Evolutionary conservation across 2,329 filamentous ascomycete species (phyloP).

Genomic region (Phialophora chinensis): DNA sequence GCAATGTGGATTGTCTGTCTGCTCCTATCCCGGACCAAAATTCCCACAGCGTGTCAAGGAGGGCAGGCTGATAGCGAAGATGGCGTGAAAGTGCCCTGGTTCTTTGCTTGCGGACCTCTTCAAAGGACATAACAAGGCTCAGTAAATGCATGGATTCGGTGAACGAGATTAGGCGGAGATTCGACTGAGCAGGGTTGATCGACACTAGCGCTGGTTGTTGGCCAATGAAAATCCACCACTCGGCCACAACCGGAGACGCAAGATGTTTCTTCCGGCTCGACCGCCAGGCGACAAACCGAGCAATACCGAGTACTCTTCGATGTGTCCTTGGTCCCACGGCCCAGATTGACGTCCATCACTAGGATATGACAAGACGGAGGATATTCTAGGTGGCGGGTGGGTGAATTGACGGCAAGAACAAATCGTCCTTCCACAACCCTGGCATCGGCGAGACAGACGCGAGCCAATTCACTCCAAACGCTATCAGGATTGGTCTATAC

Average conservation of each 20-base stretch:
- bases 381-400: not conserved
- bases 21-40: not conserved
- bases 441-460: not conserved
- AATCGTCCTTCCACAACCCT: not conserved
- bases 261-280: not conserved
- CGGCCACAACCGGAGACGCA: not conserved
- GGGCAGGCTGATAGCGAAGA: not conserved
- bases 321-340: not conserved
- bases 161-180: not conserved
- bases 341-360: not conserved
- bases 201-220: not conserved
- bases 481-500: conserved; percentile 1
- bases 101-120: not conserved
- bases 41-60: not conserved
- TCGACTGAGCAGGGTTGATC: conserved; percentile 4
- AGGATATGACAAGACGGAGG: not conserved
- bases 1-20: not conserved
- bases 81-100: not conserved
- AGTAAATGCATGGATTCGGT: conserved; percentile 17
- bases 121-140: not conserved
- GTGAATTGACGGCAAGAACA: not conserved
- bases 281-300: not conserved
- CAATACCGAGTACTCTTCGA: not conserved
- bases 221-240: not conserved
- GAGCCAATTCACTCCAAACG: not conserved